Evolutionary conservation across 1,139 yeast species (phyloP), one percentile per base, ranked within the genome.

Genomic region (Geotrichum restrictum): DNA sequence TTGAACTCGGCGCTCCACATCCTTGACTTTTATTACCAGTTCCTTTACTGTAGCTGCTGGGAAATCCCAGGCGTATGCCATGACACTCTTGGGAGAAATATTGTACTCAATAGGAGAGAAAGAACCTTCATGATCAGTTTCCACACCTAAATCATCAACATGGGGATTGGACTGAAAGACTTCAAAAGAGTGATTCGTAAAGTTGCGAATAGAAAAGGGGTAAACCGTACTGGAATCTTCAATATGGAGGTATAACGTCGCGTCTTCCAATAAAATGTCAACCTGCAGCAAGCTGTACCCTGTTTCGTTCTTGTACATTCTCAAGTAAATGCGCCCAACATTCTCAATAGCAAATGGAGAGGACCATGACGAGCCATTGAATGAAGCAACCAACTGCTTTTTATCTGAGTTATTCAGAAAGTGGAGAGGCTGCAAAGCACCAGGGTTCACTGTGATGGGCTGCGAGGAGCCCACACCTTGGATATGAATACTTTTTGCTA

Each of bases 41-140:
- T 89, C 96, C 66, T 89, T 91, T 42, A 85, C 79, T 13, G 81
- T 73, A 0, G 96, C 97, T 53, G 95, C 88, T 0, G 98, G 98
- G 69, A 80, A 93, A 66, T 93, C 98, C 88, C 96, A 93, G 0
- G 98, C 89, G 68, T 93, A 93, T 0, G 98, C 96, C 98, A 93
- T 93, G 1, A 88, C 95, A 71, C 96, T 87, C 65, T 81, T 82
- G 1, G 95, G 82, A 0, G 97, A 97, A 21, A 91, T 77, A 54
- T 80, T 78, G 65, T 89, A 93, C 63, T 78, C 82, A 24, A 88
- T 76, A 71, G 61, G 74, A 59, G 59, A 74, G 72, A 48, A 79
- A 11, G 32, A 33, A 2, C 64, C 60, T 40, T 54, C 65, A 3
- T 53, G 53, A 1, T 55, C 51, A 29, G 55, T 52, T 44, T 74